A percentile compares a stretch with the other conserved stretches of the same genome.
phyloP scores from a whole-genome alignment of 164 flowering plant species.

The Platanus orientalis region DNA sequence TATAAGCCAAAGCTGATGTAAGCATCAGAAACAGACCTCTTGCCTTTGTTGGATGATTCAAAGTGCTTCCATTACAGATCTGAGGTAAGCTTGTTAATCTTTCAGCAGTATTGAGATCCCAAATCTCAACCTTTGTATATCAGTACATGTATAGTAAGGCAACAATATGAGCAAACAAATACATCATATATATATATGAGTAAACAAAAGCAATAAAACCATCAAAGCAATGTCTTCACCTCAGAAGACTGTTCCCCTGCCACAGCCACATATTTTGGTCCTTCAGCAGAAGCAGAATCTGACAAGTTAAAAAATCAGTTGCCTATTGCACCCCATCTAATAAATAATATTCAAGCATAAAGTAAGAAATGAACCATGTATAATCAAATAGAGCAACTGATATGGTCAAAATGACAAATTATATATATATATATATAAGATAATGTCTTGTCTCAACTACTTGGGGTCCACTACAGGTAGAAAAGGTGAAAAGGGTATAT shows the following conservation, averaged over 20 bases:
- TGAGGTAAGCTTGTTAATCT: conserved; percentile 44
- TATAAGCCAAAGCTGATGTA: not conserved
- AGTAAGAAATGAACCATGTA: not conserved
- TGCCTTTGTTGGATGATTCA: conserved; percentile 32
- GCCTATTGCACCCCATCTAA: not conserved
- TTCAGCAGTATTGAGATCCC: conserved; percentile 75
- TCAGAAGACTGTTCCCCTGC: conserved; percentile 73
- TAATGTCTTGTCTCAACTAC: no score
- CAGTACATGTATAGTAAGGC: conserved; percentile 14
- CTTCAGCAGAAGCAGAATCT: conserved; percentile 30
- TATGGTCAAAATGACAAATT: not conserved
- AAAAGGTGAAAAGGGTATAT: not conserved
- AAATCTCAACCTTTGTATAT: conserved; percentile 69
- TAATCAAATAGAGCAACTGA: not conserved
- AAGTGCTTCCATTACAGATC: conserved; percentile 22
- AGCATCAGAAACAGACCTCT: conserved; percentile 44
- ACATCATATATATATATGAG: no score
- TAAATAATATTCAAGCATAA: not conserved
- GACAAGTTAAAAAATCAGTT: conserved; percentile 3
- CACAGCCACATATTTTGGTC: conserved; percentile 50
- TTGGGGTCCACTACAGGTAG: not conserved
- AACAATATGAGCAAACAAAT: conserved; percentile 15
- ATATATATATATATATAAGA: no score
- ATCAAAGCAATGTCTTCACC: conserved; percentile 30
- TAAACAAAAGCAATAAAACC: not conserved